phyloP scores from a whole-genome alignment of 257 asterid species.

The Ligustrum vulgare region DNA sequence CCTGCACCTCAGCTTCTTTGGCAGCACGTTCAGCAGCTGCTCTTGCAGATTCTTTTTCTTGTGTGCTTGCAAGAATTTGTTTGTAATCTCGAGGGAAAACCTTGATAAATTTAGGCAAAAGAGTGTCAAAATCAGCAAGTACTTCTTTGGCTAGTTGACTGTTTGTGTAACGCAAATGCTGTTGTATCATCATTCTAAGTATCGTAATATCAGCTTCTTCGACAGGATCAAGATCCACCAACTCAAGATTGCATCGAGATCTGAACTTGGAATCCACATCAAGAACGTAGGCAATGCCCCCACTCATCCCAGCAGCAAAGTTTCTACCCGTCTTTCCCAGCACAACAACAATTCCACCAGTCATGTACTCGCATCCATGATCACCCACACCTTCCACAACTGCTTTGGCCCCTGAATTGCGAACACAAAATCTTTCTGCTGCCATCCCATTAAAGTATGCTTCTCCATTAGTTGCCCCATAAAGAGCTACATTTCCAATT shows the following conservation, averaged over 20 bases:
- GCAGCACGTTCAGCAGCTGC: conserved; percentile 47
- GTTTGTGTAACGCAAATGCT: conserved; percentile 91
- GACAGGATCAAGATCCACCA: conserved; percentile 91
- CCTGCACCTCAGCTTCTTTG: conserved; percentile 63
- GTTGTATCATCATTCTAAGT: conserved; percentile 93
- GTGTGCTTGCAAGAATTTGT: conserved; percentile 66
- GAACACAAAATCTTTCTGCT: conserved; percentile 96
- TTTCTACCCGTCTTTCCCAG: conserved; percentile 93
- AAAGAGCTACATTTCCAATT: conserved; percentile 96
- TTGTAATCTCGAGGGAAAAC: conserved; percentile 96
- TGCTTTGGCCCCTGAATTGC: conserved; percentile 94
- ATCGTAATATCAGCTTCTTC: conserved; percentile 82
- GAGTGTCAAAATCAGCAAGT: conserved; percentile 68
- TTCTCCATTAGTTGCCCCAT: conserved; percentile 94
- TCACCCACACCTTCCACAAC: conserved; percentile 99
- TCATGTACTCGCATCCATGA: conserved; percentile 99
- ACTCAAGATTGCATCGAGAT: conserved; percentile 80
- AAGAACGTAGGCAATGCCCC: conserved; percentile 89
- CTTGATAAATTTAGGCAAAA: conserved; percentile 81
- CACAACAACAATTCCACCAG: conserved; percentile 93
- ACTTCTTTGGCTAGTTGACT: conserved; percentile 82
- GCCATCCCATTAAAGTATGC: conserved; percentile 99
- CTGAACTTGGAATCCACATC: conserved; percentile 68
- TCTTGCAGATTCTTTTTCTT: conserved; percentile 45
- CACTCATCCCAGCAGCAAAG: conserved; percentile 99